Evolutionary conservation across 768 basidiomycete genomes (phyloP).

Genomic region (Melanogaster broomeanus): DNA sequence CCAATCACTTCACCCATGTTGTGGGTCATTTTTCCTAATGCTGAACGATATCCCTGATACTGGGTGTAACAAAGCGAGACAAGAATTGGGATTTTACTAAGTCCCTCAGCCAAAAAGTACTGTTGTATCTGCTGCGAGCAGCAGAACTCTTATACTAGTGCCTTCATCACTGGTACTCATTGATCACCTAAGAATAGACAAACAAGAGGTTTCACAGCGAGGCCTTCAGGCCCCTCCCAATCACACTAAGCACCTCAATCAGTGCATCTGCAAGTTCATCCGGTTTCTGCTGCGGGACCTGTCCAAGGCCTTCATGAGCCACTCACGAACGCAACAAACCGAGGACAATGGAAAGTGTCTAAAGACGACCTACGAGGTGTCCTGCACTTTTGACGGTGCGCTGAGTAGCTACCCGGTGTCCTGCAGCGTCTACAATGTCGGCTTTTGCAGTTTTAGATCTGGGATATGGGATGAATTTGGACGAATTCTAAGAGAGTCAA

Average conservation of each 20-base stretch:
- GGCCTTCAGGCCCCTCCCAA: slow-evolving; percentile 10
- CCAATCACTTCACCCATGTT: too few relatives aligned
- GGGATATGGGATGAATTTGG: not conserved
- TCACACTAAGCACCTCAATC: slow-evolving; percentile 22
- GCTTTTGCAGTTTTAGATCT: slow-evolving; percentile 27
- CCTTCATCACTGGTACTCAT: too few relatives aligned
- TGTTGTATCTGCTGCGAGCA: too few relatives aligned
- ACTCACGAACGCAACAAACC: not conserved
- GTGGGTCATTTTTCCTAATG: too few relatives aligned
- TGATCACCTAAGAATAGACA: not conserved
- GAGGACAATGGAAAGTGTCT: not conserved
- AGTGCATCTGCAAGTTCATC: slow-evolving; percentile 27
- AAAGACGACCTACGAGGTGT: slow-evolving; percentile 23
- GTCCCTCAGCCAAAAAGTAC: too few relatives aligned
- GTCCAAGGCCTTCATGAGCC: not conserved
- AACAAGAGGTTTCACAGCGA: slow-evolving; percentile 10
- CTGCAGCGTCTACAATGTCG: slow-evolving; percentile 31
- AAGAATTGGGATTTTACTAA: too few relatives aligned
- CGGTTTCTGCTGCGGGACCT: slow-evolving; percentile 33
- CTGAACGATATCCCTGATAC: too few relatives aligned
- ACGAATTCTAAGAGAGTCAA: not conserved
- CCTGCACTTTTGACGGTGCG: slow-evolving; percentile 28
- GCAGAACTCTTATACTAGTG: too few relatives aligned
- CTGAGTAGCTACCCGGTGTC: slow-evolving; percentile 19
- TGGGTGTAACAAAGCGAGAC: too few relatives aligned